Evolutionary conservation across 1,284 basidiomycete species (phyloP).

Genomic region (Phylloboletellus chloephorus): DNA sequence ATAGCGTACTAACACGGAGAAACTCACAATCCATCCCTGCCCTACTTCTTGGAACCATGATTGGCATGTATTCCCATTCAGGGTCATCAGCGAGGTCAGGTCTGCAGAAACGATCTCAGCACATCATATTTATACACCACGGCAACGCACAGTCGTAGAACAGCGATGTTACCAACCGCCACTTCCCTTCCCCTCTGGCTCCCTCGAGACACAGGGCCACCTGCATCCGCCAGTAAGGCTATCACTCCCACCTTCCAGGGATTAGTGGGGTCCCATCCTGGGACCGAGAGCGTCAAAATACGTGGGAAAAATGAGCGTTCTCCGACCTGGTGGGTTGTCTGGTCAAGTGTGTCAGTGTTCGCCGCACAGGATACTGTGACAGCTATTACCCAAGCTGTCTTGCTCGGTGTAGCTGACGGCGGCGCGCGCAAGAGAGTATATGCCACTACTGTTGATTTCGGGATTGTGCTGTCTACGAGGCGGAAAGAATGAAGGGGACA

Average conservation of each 20-base stretch:
- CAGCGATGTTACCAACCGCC: slow-evolving; percentile 44
- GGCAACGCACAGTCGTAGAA: slow-evolving; percentile 49
- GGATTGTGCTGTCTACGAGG: slow-evolving; percentile 41
- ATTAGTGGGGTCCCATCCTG: slow-evolving; percentile 22
- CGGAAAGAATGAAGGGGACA: slow-evolving; percentile 4
- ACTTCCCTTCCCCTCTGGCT: slow-evolving; percentile 37
- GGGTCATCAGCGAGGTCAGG: slow-evolving; percentile 48
- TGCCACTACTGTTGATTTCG: slow-evolving; percentile 43
- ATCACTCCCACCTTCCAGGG: slow-evolving; percentile 30
- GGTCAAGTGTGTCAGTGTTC: slow-evolving; percentile 10
- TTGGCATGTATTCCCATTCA: slow-evolving; percentile 44
- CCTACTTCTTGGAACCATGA: slow-evolving; percentile 40
- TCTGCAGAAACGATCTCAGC: slow-evolving; percentile 31
- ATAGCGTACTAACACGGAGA: neutral
- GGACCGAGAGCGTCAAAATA: slow-evolving; percentile 39
- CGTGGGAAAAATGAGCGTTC: slow-evolving; percentile 38
- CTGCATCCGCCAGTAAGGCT: slow-evolving; percentile 42
- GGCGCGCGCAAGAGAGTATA: slow-evolving; percentile 35
- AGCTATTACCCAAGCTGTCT: slow-evolving; percentile 30
- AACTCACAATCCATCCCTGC: slow-evolving; percentile 47
- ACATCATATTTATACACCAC: slow-evolving; percentile 6
- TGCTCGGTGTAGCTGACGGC: slow-evolving; percentile 16
- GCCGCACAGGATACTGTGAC: slow-evolving; percentile 3
- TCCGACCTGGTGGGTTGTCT: slow-evolving; percentile 35
- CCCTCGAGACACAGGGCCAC: slow-evolving; percentile 35